Evolutionary conservation across 179 eudicot genomes (phyloP), one percentile per base, ranked within the genome.

Genomic region (Nepenthes alata): DNA sequence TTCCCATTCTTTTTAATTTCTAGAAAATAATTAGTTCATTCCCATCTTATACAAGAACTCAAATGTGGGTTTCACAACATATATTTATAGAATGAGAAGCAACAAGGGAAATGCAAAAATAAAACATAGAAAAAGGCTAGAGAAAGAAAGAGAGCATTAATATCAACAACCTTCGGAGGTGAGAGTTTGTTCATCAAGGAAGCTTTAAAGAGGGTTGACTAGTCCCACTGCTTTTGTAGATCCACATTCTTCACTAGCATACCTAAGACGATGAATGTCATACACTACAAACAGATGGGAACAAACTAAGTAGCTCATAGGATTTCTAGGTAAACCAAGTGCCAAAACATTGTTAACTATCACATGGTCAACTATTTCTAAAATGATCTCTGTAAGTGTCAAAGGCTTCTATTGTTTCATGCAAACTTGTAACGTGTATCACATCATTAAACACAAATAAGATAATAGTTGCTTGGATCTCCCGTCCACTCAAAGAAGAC

Each of bases 331-430:
- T 72, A 91, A 79, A 52, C 98, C 98, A 69, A 89, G 89, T 62
- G 95, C 91, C 65, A 91, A 72, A 60, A 88, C 76, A 63, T 81
- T 85, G 59, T 75, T 75, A 47, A 37, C 62, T 36, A 44, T 57
- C 62, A 3, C 45, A 12, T 50, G 68, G 8, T 70, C 66, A 35
- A 73, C 48, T 58, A 84, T 69, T 57, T 72, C 60, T 63, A 72
- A 62, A 67, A 62, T 64, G 52, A 91, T 69, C 75, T 86, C 95
- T 61, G 88, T 89, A 75, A 91, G 89, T 62, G 96, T 89, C 58
- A 91, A 72, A 72, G 98, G 98, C 79, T 91, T 89, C 68, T 96
- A 96, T 15, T 96, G 98, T 75, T 78, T 91, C 90, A 91, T 91
- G 65, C 66, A 56, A 66, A 91, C 88, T 96, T 91, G 75, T 64